These are phyloP conservation scores for Neonectria magnoliae DNA, from an alignment of 2,329 filamentous ascomycete species.

Conservation along the genomic window DNA sequence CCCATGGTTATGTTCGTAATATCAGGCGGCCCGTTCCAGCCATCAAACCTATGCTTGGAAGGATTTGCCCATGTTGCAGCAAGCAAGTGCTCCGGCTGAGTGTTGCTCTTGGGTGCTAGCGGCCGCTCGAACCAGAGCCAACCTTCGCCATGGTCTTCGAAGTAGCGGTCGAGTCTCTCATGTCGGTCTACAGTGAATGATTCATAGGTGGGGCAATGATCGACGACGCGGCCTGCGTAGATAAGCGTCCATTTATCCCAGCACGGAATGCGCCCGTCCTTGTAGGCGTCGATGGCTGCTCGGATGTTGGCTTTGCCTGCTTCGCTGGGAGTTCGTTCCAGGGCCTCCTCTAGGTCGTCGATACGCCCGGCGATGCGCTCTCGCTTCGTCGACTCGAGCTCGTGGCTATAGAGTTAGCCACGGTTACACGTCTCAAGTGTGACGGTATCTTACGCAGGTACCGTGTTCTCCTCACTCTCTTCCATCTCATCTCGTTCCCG, in stretches of 20 bases:
- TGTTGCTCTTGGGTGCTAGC: slow-evolving; percentile 23
- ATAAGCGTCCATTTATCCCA: slow-evolving; percentile 40
- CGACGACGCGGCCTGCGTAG: slow-evolving; percentile 35
- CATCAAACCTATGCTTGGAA: neutral
- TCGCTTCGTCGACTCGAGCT: slow-evolving; percentile 38
- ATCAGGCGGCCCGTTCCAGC: slow-evolving; percentile 9
- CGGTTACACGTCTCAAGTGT: too few relatives aligned
- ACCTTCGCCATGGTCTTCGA: slow-evolving; percentile 32
- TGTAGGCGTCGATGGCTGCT: slow-evolving; percentile 36
- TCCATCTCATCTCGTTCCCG: slow-evolving; percentile 31
- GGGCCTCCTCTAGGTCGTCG: slow-evolving; percentile 13
- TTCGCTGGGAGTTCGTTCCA: slow-evolving; percentile 22
- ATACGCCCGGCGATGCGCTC: slow-evolving; percentile 26
- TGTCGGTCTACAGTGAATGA: slow-evolving; percentile 38
- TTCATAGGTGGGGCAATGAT: slow-evolving; percentile 37
- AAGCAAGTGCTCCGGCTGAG: slow-evolving; percentile 31
- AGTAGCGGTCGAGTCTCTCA: slow-evolving; percentile 37
- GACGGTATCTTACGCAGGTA: slow-evolving; percentile 29
- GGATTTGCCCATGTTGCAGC: slow-evolving; percentile 41
- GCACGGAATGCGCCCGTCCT: slow-evolving; percentile 31
- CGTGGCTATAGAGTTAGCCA: slow-evolving; percentile 31
- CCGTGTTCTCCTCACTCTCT: slow-evolving; percentile 35
- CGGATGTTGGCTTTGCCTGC: slow-evolving; percentile 30
- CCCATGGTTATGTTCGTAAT: slow-evolving; percentile 42
- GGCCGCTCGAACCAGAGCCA: slow-evolving; percentile 43